These are phyloP conservation scores for Sarocladium brachiariae DNA, from an alignment of 2,329 filamentous ascomycete species.

Conservation along the genomic window DNA sequence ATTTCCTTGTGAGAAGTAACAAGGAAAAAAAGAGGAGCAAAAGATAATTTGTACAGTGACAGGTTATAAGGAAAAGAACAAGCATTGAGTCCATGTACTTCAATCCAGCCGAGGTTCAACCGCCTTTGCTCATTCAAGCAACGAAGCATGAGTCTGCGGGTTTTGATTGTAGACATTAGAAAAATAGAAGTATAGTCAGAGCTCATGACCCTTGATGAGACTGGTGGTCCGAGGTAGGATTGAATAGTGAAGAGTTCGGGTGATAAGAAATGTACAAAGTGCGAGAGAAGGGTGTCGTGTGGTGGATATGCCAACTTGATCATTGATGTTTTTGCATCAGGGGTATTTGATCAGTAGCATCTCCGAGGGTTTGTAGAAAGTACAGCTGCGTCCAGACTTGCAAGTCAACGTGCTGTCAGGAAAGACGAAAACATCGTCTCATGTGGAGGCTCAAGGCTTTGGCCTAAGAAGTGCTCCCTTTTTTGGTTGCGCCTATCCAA, in stretches of 20 bases:
- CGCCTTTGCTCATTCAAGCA: too few species aligned
- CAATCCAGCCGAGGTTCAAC: background rate
- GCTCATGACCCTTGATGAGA: too few species aligned
- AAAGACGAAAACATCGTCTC: background rate
- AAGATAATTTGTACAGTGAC: slow-evolving; percentile 7
- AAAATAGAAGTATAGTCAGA: background rate
- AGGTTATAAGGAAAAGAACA: background rate
- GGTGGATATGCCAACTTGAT: background rate
- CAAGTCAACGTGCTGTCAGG: background rate
- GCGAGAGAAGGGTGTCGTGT: too few species aligned
- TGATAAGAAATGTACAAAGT: slow-evolving; percentile 8
- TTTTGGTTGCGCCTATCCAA: slow-evolving; percentile 2
- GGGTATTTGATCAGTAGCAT: slow-evolving; percentile 1
- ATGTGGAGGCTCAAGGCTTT: background rate
- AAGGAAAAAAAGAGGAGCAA: too few species aligned
- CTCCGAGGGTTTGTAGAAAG: background rate
- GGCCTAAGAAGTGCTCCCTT: background rate
- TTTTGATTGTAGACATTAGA: slow-evolving; percentile 5
- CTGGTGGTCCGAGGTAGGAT: background rate
- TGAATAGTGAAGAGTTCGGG: background rate
- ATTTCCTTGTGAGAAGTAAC: background rate
- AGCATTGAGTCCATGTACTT: slow-evolving; percentile 2
- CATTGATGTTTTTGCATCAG: slow-evolving; percentile 3
- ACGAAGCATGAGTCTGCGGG: background rate
- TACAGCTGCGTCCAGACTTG: background rate